Evolutionary conservation across 2,329 filamentous ascomycete genomes (phyloP), one percentile per base, ranked within the genome.

Genomic region (Colletotrichum cuscutae): DNA sequence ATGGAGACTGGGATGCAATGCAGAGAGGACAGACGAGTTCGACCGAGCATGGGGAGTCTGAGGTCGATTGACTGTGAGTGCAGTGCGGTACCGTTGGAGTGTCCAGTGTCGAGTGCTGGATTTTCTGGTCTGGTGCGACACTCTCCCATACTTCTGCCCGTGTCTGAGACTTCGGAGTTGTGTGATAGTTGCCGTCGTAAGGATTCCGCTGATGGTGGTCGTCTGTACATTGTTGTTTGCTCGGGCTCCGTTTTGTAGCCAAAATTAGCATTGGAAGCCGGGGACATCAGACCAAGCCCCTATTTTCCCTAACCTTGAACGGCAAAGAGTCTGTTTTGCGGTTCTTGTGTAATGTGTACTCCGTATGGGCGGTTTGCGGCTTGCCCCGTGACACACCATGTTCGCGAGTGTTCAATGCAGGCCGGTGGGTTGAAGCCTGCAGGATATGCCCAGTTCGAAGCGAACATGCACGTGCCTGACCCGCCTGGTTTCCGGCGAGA

Each of bases 81-180:
- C 67, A 49, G 35, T 26, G 22, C 30, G 35, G 35, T 57, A 30
- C 58, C 28, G 62, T 46, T 19, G 15, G 15, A 42, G 54, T 56
- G 30, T 52, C 13, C 12, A 42, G 37, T 49, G 42, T 46, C 42
- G 42, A 46, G 42, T 46, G 42, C 42, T 46, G 42, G 42, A 49
- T 49, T 49, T 49, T 49, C 42, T 49, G 42, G 62, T 57, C 46
- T 72, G 49, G 67, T 71, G 71, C 60, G 66, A 73, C 71, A 62
- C 46, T 11, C 54, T 65, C 32, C 58, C 70, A 64, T 54, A 64
- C 58, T 65, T 46, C 70, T 61, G 66, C 60, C n/a, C 12, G 59
- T 68, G 69, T 72, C 59, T 73, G 71, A 73, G 71, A 73, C 71
- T 49, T 65, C 61, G 67, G 71, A 71, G 61, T 30, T 73, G 71